These are phyloP conservation scores for Lentinula boryana DNA, from an alignment of 768 basidiomycete species.

Conservation along the genomic window DNA sequence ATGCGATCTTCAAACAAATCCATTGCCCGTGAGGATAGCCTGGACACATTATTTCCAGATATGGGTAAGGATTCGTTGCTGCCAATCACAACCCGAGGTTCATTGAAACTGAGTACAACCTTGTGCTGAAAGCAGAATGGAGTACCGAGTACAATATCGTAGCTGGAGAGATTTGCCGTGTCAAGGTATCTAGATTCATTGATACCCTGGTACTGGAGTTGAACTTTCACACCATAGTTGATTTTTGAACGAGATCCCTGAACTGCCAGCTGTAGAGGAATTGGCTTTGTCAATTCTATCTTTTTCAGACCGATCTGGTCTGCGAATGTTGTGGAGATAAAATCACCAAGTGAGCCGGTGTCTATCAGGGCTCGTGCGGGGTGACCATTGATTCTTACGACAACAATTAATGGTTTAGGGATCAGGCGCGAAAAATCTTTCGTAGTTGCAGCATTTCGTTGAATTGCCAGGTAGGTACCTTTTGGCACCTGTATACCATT, in stretches of 20 bases:
- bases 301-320: slow-evolving; percentile 27
- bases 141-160: slow-evolving; percentile 35
- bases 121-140: slow-evolving; percentile 30
- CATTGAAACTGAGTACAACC: slow-evolving; percentile 20
- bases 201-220: slow-evolving; percentile 29
- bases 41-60: slow-evolving; percentile 7
- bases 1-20: slow-evolving; percentile 10
- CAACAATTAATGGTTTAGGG: slow-evolving; percentile 27
- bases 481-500: background rate
- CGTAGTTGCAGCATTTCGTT: slow-evolving; percentile 17
- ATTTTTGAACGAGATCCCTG: slow-evolving; percentile 35
- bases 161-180: slow-evolving; percentile 30
- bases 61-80: slow-evolving; percentile 14
- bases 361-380: slow-evolving; percentile 28
- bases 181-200: slow-evolving; percentile 22
- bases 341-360: slow-evolving; percentile 33
- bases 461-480: slow-evolving; percentile 8
- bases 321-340: slow-evolving; percentile 28
- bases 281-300: slow-evolving; percentile 21
- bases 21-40: slow-evolving; percentile 8
- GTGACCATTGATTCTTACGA: slow-evolving; percentile 24
- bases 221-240: slow-evolving; percentile 18
- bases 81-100: slow-evolving; percentile 18
- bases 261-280: slow-evolving; percentile 32
- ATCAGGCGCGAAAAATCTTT: slow-evolving; percentile 16